Conservation (phyloP, 345 rosid genomes). For the Hevea brasiliensis region DNA sequence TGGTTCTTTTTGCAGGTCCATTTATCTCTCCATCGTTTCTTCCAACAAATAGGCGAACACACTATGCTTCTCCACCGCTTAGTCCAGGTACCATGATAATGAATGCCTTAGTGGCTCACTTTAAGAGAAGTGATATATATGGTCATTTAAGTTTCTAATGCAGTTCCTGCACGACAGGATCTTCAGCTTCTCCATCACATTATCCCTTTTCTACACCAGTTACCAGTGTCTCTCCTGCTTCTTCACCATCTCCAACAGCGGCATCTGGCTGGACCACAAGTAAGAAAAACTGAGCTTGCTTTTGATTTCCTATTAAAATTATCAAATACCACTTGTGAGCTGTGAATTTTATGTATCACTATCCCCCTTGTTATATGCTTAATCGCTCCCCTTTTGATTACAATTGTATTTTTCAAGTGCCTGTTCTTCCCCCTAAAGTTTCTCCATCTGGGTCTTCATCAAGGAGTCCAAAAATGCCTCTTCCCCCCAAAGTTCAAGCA, state of each 20-base stretch:
- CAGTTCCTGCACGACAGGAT: constrained; percentile 4
- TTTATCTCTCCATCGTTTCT: constrained; percentile 36
- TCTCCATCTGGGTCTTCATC: constrained; percentile 47
- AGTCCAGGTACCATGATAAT: constrained; percentile 44
- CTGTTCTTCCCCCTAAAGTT: constrained; percentile 37
- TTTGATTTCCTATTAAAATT: neutral
- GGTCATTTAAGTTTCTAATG: constrained; percentile 22
- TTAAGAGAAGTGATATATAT: neutral
- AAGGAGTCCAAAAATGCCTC: constrained; percentile 58
- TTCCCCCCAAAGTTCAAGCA: constrained; percentile 57
- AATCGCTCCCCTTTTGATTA: constrained; percentile 30
- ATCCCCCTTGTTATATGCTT: constrained; percentile 11
- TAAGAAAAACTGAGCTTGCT: constrained; percentile 25
- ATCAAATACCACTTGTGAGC: neutral
- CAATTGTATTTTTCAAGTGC: constrained; percentile 48
- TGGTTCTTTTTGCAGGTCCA: constrained; percentile 41
- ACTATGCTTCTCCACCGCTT: constrained; percentile 49
- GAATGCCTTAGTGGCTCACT: constrained; percentile 11
- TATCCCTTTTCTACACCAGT: constrained; percentile 37
- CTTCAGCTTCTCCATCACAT: constrained; percentile 42
- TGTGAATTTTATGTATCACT: neutral
- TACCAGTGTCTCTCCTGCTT: constrained; percentile 39
- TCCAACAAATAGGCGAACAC: constrained; percentile 35
- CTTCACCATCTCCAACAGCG: constrained; percentile 54
- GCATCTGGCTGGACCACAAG: constrained; percentile 45